Evolutionary conservation across 306 rosid species (phyloP).

Genomic region (Begonia loranthoides): DNA sequence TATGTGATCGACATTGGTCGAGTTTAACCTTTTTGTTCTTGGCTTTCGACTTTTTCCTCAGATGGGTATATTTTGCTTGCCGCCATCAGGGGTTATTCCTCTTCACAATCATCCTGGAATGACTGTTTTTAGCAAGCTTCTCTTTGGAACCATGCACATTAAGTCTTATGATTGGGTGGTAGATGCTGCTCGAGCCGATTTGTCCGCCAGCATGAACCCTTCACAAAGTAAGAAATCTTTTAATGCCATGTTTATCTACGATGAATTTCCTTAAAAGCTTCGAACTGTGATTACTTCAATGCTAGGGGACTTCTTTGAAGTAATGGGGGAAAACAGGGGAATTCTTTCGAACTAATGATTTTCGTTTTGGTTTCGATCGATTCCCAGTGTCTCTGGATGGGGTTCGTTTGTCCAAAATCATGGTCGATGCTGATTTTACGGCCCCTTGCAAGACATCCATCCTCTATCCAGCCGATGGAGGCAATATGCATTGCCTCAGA

Average conservation of each 20-base stretch:
- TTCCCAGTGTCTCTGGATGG: constrained; percentile 15
- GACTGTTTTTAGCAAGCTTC: constrained; percentile 92
- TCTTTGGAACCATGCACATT: constrained; percentile 89
- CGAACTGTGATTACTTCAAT: background rate
- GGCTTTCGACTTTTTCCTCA: constrained; percentile 10
- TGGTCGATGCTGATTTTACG: constrained; percentile 55
- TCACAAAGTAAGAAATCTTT: constrained; percentile 29
- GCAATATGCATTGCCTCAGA: constrained; percentile 90
- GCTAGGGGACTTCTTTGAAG: background rate
- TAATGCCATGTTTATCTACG: background rate
- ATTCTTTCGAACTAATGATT: no score
- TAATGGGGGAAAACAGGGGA: no score
- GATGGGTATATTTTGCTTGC: constrained; percentile 95
- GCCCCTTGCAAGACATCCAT: constrained; percentile 72
- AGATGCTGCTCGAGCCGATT: constrained; percentile 26
- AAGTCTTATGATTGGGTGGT: constrained; percentile 87
- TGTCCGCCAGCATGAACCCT: constrained; percentile 21
- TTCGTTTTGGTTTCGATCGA: background rate
- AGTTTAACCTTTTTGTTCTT: constrained; percentile 1
- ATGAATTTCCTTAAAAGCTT: background rate
- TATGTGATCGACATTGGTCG: background rate
- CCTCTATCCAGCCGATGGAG: constrained; percentile 85
- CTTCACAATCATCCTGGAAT: constrained; percentile 96
- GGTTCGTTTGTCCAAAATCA: constrained; percentile 53
- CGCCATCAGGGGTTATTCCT: constrained; percentile 88